Percentiles rank a stretch among this genome's conserved stretches.
Evolutionary conservation across 306 rosid genomes (phyloP).

Genomic region (Myrica gale): DNA sequence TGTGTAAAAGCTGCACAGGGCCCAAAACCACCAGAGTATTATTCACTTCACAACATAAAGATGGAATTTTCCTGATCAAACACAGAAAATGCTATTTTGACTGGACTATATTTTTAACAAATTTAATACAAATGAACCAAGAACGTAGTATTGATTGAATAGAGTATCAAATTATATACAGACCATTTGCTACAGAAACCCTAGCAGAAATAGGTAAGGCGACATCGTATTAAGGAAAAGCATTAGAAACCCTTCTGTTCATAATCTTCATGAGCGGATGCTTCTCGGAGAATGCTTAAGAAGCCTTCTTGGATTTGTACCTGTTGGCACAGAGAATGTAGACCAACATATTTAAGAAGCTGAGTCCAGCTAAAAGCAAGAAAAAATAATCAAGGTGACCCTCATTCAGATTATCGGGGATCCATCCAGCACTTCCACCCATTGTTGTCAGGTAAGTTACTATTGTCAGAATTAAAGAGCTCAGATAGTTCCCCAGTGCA

Average conservation of each 20-base stretch:
- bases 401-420: constrained; percentile 72
- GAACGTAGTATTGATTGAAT: not conserved
- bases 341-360: constrained; percentile 64
- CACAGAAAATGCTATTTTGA: not conserved
- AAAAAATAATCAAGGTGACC: constrained; percentile 85
- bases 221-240: not conserved
- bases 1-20: too few species aligned
- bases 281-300: constrained; percentile 28
- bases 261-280: not conserved
- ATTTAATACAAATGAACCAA: not conserved
- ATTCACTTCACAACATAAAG: too few species aligned
- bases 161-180: not conserved
- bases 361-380: constrained; percentile 88
- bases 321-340: constrained; percentile 56
- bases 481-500: constrained; percentile 78
- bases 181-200: not conserved
- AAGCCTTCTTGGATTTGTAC: constrained; percentile 75
- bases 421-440: constrained; percentile 74
- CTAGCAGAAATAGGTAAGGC: not conserved
- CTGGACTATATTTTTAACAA: not conserved
- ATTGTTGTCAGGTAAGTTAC: constrained; percentile 75
- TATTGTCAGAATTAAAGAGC: constrained; percentile 72
- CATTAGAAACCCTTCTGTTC: not conserved
- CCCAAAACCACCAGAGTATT: too few species aligned
- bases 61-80: too few species aligned